phyloP scores from a whole-genome alignment of 2,329 filamentous ascomycete species.

The Scleromitrula shiraiana region DNA sequence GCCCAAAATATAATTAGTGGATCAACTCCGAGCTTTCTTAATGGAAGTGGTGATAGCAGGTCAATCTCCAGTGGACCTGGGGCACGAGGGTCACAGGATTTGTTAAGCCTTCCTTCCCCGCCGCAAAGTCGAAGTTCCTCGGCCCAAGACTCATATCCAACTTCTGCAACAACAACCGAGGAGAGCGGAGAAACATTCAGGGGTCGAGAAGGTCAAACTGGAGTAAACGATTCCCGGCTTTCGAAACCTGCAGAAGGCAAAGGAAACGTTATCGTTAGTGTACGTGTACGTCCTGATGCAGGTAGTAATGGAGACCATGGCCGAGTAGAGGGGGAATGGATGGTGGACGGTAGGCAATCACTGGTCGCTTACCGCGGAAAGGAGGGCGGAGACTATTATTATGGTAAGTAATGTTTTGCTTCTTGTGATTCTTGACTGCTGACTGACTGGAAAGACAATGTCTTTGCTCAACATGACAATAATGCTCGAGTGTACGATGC shows the following conservation, averaged over 20 bases:
- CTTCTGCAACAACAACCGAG: conserved; percentile 82
- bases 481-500: conserved; percentile 94
- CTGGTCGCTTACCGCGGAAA: conserved; percentile 78
- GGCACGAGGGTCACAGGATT: conserved; percentile 62
- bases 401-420: conserved; percentile 59
- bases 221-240: conserved; percentile 29
- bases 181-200: conserved; percentile 55
- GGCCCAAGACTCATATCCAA: conserved; percentile 85
- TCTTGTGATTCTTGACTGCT: conserved; percentile 4
- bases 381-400: conserved; percentile 86
- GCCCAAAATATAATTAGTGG: conserved; percentile 30
- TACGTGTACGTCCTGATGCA: conserved; percentile 81
- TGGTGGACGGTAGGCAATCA: conserved; percentile 77
- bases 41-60: conserved; percentile 70
- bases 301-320: conserved; percentile 49
- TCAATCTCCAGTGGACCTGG: conserved; percentile 55
- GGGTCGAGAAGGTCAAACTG: conserved; percentile 22
- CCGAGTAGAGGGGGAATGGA: conserved; percentile 74
- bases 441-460: conserved; percentile 64
- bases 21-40: conserved; percentile 65
- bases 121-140: conserved; percentile 88
- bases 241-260: conserved; percentile 61
- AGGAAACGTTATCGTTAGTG: conserved; percentile 92
- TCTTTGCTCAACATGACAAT: conserved; percentile 88
- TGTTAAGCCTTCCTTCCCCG: conserved; percentile 72